Evolutionary conservation across 2,329 filamentous ascomycete genomes (phyloP).

Genomic region (Exophiala oligosperma): DNA sequence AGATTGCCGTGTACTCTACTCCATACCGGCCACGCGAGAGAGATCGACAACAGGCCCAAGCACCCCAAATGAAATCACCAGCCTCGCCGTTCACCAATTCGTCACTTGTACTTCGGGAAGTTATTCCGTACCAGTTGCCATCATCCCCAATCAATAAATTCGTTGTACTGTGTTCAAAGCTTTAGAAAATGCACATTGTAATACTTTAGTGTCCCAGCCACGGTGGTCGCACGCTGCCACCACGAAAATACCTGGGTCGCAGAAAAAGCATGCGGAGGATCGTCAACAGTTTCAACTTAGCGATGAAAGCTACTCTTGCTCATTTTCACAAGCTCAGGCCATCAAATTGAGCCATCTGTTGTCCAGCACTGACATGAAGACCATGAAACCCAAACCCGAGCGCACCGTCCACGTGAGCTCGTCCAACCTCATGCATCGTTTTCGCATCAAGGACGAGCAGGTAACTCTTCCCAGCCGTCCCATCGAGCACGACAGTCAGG

Average conservation of each 20-base stretch:
- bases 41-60: too few species aligned
- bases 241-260: background rate
- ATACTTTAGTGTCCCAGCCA: too few species aligned
- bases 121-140: background rate
- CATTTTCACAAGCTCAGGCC: slow-evolving; percentile 15
- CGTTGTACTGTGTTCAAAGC: background rate
- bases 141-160: background rate
- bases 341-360: slow-evolving; percentile 7
- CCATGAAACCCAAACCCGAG: slow-evolving; percentile 59
- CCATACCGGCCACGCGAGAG: too few species aligned
- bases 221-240: background rate
- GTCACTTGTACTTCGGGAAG: background rate
- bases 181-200: background rate
- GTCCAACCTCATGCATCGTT: slow-evolving; percentile 50
- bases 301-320: too few species aligned
- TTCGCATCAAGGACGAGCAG: slow-evolving; percentile 53
- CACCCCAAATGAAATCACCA: background rate
- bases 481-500: slow-evolving; percentile 55
- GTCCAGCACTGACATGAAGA: slow-evolving; percentile 12
- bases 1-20: too few species aligned
- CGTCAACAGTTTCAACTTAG: too few species aligned
- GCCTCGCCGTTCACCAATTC: background rate
- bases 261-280: too few species aligned
- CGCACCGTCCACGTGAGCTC: slow-evolving; percentile 49
- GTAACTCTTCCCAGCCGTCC: slow-evolving; percentile 51